A percentile compares a stretch with the other conserved stretches of the same genome.
phyloP scores from a whole-genome alignment of 768 basidiomycete genomes.

The Phanerochaete carnosa region DNA sequence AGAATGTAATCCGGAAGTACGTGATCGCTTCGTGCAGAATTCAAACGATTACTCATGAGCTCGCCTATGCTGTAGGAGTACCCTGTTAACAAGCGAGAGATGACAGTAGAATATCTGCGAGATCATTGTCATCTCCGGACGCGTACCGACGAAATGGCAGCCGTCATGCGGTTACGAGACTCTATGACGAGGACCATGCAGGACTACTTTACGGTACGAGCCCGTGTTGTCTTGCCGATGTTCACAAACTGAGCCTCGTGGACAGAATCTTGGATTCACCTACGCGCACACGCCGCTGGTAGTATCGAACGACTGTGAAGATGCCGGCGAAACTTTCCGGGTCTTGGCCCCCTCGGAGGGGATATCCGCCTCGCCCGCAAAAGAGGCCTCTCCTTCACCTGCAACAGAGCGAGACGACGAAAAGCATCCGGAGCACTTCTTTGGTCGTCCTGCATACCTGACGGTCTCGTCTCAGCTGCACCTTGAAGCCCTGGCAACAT shows the following conservation, averaged over 20 bases:
- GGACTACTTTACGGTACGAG: constrained; percentile 68
- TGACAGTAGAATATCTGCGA: constrained; percentile 76
- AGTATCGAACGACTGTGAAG: constrained; percentile 92
- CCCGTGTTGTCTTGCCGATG: neutral
- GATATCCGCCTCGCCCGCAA: constrained; percentile 14
- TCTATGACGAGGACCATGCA: constrained; percentile 52
- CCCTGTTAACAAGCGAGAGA: constrained; percentile 88
- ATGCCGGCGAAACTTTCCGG: constrained; percentile 89
- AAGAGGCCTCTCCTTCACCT: constrained; percentile 15
- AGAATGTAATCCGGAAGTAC: constrained; percentile 55
- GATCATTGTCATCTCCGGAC: constrained; percentile 87
- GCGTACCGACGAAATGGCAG: constrained; percentile 66
- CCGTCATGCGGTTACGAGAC: constrained; percentile 75
- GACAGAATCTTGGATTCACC: constrained; percentile 72
- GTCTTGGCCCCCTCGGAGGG: constrained; percentile 36
- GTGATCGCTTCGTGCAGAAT: constrained; percentile 17
- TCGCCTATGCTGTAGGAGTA: constrained; percentile 52
- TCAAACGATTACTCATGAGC: neutral
- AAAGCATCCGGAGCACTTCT: constrained; percentile 52
- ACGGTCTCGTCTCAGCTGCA: constrained; percentile 97
- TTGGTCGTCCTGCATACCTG: constrained; percentile 73
- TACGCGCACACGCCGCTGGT: constrained; percentile 84
- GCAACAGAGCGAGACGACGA: neutral
- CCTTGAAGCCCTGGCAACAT: constrained; percentile 80
- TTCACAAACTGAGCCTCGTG: constrained; percentile 15